phyloP scores from a whole-genome alignment of 306 rosid species.

The Canavalia gladiata region DNA sequence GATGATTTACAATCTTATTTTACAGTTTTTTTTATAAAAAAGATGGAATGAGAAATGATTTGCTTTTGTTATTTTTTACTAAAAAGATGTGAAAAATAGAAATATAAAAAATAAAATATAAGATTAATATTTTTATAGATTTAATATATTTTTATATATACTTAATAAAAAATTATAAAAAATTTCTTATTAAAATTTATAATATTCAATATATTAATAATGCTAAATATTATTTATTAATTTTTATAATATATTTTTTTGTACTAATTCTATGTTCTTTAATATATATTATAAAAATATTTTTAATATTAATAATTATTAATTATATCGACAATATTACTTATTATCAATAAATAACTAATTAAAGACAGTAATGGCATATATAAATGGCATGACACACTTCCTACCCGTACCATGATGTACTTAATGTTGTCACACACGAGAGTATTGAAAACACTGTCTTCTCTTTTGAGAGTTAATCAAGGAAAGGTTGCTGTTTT shows the following conservation, averaged over 20 bases:
- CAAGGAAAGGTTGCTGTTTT: neutral
- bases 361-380: conserved; percentile 9
- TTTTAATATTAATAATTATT: neutral
- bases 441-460: neutral
- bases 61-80: no score
- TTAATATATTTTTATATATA: no score
- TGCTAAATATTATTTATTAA: no score
- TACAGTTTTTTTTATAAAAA: neutral
- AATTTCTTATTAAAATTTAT: no score
- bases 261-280: no score
- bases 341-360: neutral
- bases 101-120: neutral
- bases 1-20: neutral
- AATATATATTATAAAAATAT: no score
- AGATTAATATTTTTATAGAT: neutral
- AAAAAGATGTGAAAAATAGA: neutral
- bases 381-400: neutral
- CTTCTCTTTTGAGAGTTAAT: neutral
- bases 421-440: neutral
- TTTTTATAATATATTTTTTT: no score
- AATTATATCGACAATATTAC: conserved; percentile 13
- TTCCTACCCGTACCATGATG: neutral
- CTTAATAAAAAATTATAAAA: no score
- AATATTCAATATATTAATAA: no score
- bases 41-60: neutral